Percentiles rank a stretch among this genome's conserved stretches.
phyloP scores from a whole-genome alignment of 352 stramenopile genomes.

The Discostella stelligera region DNA sequence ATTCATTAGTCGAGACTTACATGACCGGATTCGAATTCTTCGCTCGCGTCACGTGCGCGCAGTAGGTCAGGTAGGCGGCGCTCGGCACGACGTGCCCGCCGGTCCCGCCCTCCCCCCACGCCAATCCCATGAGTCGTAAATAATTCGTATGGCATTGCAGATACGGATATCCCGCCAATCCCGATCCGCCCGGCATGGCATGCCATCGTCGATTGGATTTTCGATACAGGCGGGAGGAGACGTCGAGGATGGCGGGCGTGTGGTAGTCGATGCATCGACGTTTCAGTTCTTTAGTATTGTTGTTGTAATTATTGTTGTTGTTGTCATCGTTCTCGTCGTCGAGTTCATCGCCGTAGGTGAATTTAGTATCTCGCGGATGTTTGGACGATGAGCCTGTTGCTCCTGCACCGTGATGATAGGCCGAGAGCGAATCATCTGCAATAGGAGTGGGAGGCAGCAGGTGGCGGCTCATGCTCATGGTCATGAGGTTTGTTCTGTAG shows the following conservation, averaged over 20 bases:
- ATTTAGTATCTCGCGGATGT: not conserved
- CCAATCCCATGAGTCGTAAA: slow-evolving; percentile 63
- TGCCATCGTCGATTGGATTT: slow-evolving; percentile 58
- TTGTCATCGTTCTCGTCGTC: slow-evolving; percentile 8
- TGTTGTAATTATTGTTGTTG: slow-evolving; percentile 5
- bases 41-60: slow-evolving; percentile 73
- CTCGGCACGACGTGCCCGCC: slow-evolving; percentile 39
- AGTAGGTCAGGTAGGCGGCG: slow-evolving; percentile 63
- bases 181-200: slow-evolving; percentile 30
- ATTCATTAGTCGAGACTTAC: too few species aligned
- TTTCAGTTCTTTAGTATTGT: slow-evolving; percentile 64
- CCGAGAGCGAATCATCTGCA: not conserved
- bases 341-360: not conserved
- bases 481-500: too few species aligned
- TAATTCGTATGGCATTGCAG: slow-evolving; percentile 73
- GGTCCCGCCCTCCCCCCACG: slow-evolving; percentile 52
- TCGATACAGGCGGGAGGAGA: slow-evolving; percentile 68
- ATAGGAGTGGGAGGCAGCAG: not conserved
- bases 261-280: slow-evolving; percentile 79
- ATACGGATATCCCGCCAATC: slow-evolving; percentile 29
- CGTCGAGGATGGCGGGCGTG: slow-evolving; percentile 63
- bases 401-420: not conserved
- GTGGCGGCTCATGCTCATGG: not conserved
- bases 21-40: slow-evolving; percentile 81
- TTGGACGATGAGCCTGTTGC: not conserved